These are phyloP conservation scores for Magnusiomyces magnusii DNA, from an alignment of 1,139 yeast genomes.

Conservation along the genomic window DNA sequence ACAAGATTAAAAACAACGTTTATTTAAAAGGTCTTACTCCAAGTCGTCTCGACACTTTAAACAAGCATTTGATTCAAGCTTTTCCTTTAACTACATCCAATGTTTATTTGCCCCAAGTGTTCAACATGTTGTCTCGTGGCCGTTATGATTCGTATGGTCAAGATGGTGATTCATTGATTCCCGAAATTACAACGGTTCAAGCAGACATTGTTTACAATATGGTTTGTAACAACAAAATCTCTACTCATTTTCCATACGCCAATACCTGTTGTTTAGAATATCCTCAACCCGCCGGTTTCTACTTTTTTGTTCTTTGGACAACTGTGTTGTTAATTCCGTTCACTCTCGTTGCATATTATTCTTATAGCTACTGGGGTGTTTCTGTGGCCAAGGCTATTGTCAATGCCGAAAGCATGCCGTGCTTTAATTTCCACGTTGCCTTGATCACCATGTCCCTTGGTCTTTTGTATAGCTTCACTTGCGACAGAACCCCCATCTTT, in stretches of 20 bases:
- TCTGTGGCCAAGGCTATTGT: slow-evolving; percentile 2
- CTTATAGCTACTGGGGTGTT: background rate
- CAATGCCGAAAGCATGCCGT: slow-evolving; percentile 5
- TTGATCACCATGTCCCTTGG: slow-evolving; percentile 15
- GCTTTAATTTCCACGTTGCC: slow-evolving; percentile 17
- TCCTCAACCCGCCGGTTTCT: slow-evolving; percentile 17
- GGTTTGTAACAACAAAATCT: slow-evolving; percentile 21
- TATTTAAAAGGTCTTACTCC: slow-evolving; percentile 15
- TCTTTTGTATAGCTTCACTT: slow-evolving; percentile 18
- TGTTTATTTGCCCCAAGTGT: slow-evolving; percentile 19
- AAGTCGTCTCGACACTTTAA: slow-evolving; percentile 13
- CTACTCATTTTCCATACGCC: slow-evolving; percentile 20
- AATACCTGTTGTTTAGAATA: slow-evolving; percentile 23
- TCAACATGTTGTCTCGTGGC: slow-evolving; percentile 17
- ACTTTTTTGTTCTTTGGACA: slow-evolving; percentile 3
- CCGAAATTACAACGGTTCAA: slow-evolving; percentile 18
- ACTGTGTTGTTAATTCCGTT: background rate
- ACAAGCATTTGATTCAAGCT: slow-evolving; percentile 15
- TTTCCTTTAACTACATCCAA: slow-evolving; percentile 11
- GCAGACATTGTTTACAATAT: slow-evolving; percentile 21
- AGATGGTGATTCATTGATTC: slow-evolving; percentile 18
- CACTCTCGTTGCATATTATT: slow-evolving; percentile 1
- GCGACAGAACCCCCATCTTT: slow-evolving; percentile 22
- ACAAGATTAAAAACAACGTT: slow-evolving; percentile 13
- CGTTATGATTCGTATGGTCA: slow-evolving; percentile 15